Conservation (phyloP, 2,329 filamentous ascomycete species). For the Fusarium zealandicum region DNA sequence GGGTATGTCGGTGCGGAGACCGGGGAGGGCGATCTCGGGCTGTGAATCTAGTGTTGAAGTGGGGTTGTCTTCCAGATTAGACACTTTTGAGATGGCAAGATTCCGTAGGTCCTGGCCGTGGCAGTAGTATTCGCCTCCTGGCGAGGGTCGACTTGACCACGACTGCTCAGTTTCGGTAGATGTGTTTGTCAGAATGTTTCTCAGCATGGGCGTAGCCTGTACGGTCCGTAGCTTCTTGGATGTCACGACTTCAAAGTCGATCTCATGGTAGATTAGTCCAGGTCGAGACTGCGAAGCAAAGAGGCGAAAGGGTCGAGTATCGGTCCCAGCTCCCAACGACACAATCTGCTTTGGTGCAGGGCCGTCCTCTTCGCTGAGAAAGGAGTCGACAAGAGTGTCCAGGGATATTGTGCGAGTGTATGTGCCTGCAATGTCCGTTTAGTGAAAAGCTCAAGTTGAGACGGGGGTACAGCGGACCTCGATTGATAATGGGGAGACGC, state of each 20-base stretch:
- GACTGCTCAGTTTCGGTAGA: constrained; percentile 45
- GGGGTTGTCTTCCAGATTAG: background rate
- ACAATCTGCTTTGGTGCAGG: constrained; percentile 74
- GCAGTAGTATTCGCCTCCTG: constrained; percentile 57
- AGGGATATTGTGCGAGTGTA: constrained; percentile 88
- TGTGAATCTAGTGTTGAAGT: constrained; percentile 3
- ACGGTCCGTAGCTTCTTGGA: constrained; percentile 66
- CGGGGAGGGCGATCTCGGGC: constrained; percentile 39
- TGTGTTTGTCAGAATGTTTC: constrained; percentile 49
- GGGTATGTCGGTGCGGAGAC: constrained; percentile 66
- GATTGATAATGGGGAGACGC: constrained; percentile 89
- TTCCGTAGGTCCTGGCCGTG: constrained; percentile 75
- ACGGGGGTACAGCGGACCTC: constrained; percentile 64
- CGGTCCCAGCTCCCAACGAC: constrained; percentile 91
- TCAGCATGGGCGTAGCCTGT: constrained; percentile 54
- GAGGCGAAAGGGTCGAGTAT: constrained; percentile 85
- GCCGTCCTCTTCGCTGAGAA: constrained; percentile 60
- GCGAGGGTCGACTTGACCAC: constrained; percentile 53
- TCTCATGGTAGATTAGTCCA: constrained; percentile 81
- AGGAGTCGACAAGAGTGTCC: constrained; percentile 76
- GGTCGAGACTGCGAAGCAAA: constrained; percentile 54
- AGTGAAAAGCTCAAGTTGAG: constrained; percentile 9
- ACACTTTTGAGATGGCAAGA: background rate
- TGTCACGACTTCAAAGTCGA: constrained; percentile 85
- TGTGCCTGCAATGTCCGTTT: constrained; percentile 68